Conservation (phyloP, 352 stramenopile species). For the Lagenidium giganteum region DNA sequence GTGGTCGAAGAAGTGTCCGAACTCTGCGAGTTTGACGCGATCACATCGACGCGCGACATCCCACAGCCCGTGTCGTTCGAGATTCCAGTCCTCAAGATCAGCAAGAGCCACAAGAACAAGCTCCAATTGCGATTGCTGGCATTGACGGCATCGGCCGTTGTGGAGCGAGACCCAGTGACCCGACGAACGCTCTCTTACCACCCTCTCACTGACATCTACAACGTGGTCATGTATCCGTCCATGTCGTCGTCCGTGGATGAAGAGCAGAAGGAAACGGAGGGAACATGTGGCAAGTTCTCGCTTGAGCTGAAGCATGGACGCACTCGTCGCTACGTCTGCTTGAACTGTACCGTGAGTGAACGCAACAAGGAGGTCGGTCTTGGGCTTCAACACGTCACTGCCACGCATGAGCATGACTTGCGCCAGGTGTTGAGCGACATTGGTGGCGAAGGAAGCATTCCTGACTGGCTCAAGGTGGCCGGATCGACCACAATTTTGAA, state of each 20-base stretch:
- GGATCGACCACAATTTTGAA: conserved; percentile 71
- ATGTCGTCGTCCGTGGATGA: conserved; percentile 61
- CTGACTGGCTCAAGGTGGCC: conserved; percentile 66
- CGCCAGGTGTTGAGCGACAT: conserved; percentile 68
- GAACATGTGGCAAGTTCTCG: conserved; percentile 71
- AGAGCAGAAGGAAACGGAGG: conserved; percentile 39
- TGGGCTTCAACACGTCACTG: conserved; percentile 42
- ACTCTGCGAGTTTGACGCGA: conserved; percentile 76
- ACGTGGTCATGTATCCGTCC: conserved; percentile 83
- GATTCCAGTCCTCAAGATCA: conserved; percentile 82
- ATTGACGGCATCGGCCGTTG: conserved; percentile 56
- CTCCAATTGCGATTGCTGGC: conserved; percentile 71
- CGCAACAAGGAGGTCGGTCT: conserved; percentile 78
- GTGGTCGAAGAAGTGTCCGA: conserved; percentile 84
- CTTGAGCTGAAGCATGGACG: conserved; percentile 80
- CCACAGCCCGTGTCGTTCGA: conserved; percentile 79
- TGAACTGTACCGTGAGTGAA: conserved; percentile 53
- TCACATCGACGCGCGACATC: conserved; percentile 74
- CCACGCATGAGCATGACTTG: conserved; percentile 62
- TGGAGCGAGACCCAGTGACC: conserved; percentile 74
- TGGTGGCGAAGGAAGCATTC: conserved; percentile 46
- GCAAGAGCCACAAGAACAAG: conserved; percentile 68
- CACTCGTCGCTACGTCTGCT: conserved; percentile 68
- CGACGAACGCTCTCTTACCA: conserved; percentile 61
- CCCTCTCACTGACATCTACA: conserved; percentile 79